Evolutionary conservation across 139 green algal species (phyloP).

Genomic region (Coelastrella sp.): DNA sequence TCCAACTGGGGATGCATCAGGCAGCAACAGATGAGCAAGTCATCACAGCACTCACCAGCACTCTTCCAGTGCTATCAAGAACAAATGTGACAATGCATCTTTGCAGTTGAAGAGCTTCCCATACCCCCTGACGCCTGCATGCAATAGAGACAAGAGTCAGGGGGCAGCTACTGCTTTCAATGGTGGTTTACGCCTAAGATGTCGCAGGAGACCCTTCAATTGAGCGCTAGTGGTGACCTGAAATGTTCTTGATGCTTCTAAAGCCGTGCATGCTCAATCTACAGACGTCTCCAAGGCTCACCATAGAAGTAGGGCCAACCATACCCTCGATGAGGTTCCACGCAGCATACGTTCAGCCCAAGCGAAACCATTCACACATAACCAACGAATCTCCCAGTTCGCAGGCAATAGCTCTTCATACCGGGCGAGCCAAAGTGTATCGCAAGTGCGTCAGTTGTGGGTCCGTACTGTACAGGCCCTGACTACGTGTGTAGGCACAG

Average conservation of each 20-base stretch:
- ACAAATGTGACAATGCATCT: constrained; percentile 46
- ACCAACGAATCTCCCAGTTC: not conserved
- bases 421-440: too few species aligned
- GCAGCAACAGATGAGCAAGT: not conserved
- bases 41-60: constrained; percentile 44
- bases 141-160: not conserved
- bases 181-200: not conserved
- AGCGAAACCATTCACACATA: not conserved
- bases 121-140: constrained; percentile 40
- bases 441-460: too few species aligned
- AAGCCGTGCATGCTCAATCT: not conserved
- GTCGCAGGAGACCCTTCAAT: not conserved
- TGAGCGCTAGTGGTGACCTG: not conserved
- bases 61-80: constrained; percentile 24
- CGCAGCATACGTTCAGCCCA: not conserved
- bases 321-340: not conserved
- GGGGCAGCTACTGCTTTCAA: not conserved
- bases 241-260: not conserved
- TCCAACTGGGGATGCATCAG: not conserved
- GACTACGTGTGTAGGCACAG: too few species aligned
- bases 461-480: too few species aligned
- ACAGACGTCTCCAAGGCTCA: not conserved
- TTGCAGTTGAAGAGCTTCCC: constrained; percentile 50
- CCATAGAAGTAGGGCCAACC: not conserved
- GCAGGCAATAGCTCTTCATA: too few species aligned